Percentiles rank a stretch among this genome's conserved stretches.
Conservation (phyloP, 2,329 filamentous ascomycete genomes). For the Polychaeton citri region DNA sequence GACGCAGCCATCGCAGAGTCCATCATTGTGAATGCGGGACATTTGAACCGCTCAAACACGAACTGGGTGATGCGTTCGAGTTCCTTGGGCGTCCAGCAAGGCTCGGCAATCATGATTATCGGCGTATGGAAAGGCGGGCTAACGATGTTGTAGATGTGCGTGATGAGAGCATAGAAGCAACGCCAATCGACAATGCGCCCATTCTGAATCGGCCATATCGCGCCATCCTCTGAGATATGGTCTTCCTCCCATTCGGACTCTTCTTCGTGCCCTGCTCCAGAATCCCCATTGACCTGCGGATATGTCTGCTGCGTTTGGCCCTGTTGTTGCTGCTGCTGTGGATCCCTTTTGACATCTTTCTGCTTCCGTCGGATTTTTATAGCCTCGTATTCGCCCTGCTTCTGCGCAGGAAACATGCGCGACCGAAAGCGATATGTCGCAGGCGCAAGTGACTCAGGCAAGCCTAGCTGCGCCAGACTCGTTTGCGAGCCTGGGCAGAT, state of each 20-base stretch:
- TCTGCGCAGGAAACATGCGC: conserved; percentile 77
- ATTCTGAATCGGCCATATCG: conserved; percentile 70
- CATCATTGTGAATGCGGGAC: conserved; percentile 79
- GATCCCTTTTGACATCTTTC: conserved; percentile 5
- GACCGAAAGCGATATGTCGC: conserved; percentile 77
- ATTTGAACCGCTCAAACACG: conserved; percentile 94
- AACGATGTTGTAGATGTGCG: conserved; percentile 79
- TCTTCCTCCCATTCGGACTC: conserved; percentile 73
- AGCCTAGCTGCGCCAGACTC: conserved; percentile 80
- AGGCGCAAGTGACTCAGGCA: conserved; percentile 80
- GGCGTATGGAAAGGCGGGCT: conserved; percentile 90
- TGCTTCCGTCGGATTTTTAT: conserved; percentile 54
- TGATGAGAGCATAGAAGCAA: conserved; percentile 84
- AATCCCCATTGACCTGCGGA: conserved; percentile 12
- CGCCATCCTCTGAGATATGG: conserved; percentile 72
- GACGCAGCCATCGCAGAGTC: conserved; percentile 74
- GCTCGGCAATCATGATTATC: conserved; percentile 78
- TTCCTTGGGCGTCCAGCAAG: conserved; percentile 79
- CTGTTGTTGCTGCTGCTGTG: neutral
- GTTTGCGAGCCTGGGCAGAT: conserved; percentile 77
- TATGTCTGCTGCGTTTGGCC: neutral
- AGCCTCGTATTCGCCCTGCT: conserved; percentile 68
- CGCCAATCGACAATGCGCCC: conserved; percentile 83
- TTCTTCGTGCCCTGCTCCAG: conserved; percentile 38
- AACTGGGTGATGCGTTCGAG: conserved; percentile 82